Conservation (phyloP, 2,329 filamentous ascomycete genomes). For the Incumbomyces lentus region DNA sequence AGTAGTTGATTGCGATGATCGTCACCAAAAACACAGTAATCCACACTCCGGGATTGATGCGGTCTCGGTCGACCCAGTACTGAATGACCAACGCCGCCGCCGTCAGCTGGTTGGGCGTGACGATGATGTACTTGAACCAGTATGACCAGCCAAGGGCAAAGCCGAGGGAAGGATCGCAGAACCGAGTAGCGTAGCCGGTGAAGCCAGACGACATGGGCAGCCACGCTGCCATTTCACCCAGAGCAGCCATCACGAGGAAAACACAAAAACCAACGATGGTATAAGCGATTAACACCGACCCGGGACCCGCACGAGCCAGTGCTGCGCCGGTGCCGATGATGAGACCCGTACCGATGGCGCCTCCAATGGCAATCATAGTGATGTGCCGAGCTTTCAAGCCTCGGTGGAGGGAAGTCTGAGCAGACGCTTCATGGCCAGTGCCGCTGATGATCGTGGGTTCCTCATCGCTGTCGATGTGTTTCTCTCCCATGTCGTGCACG, state of each 20-base stretch:
- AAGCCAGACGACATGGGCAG: slow-evolving; percentile 68
- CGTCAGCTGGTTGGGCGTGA: slow-evolving; percentile 75
- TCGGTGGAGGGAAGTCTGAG: slow-evolving; percentile 26
- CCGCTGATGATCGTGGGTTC: neutral
- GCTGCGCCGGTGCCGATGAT: slow-evolving; percentile 53
- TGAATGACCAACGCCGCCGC: slow-evolving; percentile 69
- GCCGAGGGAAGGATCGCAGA: slow-evolving; percentile 69
- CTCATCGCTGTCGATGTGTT: neutral
- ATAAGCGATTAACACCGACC: slow-evolving; percentile 35
- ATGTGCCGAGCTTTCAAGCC: slow-evolving; percentile 33
- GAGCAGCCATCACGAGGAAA: slow-evolving; percentile 68
- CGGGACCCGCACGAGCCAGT: slow-evolving; percentile 39
- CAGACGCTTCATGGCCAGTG: slow-evolving; percentile 2
- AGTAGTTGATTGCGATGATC: slow-evolving; percentile 56
- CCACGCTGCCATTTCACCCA: slow-evolving; percentile 80
- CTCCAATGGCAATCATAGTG: slow-evolving; percentile 36
- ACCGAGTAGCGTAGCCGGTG: slow-evolving; percentile 68
- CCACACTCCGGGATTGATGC: slow-evolving; percentile 67
- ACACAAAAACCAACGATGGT: slow-evolving; percentile 47
- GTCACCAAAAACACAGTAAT: slow-evolving; percentile 59
- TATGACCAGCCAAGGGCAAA: slow-evolving; percentile 63
- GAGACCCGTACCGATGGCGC: slow-evolving; percentile 34
- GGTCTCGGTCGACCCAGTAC: slow-evolving; percentile 58
- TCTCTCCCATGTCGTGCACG: neutral
- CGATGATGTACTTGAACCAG: slow-evolving; percentile 73